These are phyloP conservation scores for Boletus sensibilis DNA, from an alignment of 768 basidiomycete species.

Conservation along the genomic window DNA sequence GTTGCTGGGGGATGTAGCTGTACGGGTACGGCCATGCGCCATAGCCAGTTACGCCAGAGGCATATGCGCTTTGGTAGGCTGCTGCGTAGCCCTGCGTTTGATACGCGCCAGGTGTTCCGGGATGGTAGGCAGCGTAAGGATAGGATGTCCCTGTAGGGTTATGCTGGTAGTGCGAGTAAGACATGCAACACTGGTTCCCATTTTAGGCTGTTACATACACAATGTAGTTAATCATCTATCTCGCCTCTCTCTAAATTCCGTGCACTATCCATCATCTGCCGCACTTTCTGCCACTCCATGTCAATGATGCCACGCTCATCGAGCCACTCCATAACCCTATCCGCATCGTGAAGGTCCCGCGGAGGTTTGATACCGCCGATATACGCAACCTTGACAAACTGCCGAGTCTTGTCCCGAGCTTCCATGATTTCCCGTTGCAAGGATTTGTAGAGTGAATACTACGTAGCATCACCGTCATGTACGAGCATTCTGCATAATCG, in stretches of 20 bases:
- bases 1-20: constrained; percentile 51
- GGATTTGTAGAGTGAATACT: constrained; percentile 66
- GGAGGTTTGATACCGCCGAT: constrained; percentile 58
- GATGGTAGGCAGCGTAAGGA: constrained; percentile 62
- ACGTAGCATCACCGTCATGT: constrained; percentile 7
- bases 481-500: not conserved
- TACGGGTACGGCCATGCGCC: constrained; percentile 71
- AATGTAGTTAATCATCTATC: constrained; percentile 17
- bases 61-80: constrained; percentile 46
- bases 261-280: constrained; percentile 75
- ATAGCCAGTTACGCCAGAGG: constrained; percentile 67
- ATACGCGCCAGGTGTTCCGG: constrained; percentile 46
- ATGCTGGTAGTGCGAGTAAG: constrained; percentile 38
- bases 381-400: constrained; percentile 60
- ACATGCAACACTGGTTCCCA: constrained; percentile 18
- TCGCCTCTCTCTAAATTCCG: constrained; percentile 60
- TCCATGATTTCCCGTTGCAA: constrained; percentile 59
- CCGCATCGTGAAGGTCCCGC: constrained; percentile 66
- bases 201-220: constrained; percentile 3
- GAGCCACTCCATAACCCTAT: constrained; percentile 80
- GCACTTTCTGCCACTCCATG: constrained; percentile 66
- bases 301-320: constrained; percentile 67
- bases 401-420: constrained; percentile 42
- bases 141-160: constrained; percentile 53
- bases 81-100: constrained; percentile 50